These are phyloP conservation scores for Pouteria glomerata DNA, from an alignment of 148 eudicot genomes.

Conservation along the genomic window DNA sequence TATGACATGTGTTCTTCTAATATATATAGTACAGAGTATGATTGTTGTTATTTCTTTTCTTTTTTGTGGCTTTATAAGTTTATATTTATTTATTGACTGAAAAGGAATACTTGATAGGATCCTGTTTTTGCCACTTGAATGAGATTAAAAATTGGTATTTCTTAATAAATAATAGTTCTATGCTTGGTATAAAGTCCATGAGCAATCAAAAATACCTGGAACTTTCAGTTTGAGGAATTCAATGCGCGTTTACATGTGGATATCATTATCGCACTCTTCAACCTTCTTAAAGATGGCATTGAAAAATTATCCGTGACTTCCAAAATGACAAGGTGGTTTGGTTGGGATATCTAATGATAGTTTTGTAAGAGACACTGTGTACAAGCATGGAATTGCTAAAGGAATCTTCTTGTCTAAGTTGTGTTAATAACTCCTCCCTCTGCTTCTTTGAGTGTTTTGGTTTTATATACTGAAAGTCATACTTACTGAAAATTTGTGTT, in stretches of 20 bases:
- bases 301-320: neutral
- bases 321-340: neutral
- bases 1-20: neutral
- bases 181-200: too few relatives aligned
- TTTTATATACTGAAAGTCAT: neutral
- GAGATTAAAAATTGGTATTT: neutral
- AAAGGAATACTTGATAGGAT: too few relatives aligned
- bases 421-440: neutral
- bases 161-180: neutral
- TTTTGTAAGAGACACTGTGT: neutral
- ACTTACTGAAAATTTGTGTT: neutral
- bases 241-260: too few relatives aligned
- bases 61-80: too few relatives aligned
- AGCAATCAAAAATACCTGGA: too few relatives aligned
- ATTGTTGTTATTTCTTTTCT: neutral
- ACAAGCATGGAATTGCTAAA: neutral
- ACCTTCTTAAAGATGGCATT: neutral
- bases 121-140: too few relatives aligned
- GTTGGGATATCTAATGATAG: neutral
- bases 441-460: neutral
- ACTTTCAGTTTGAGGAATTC: too few relatives aligned
- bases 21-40: neutral
- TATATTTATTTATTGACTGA: too few relatives aligned
- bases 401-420: neutral
- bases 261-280: neutral